Conservation (phyloP, 441 rosid genomes). For the Gossypium davidsonii region DNA sequence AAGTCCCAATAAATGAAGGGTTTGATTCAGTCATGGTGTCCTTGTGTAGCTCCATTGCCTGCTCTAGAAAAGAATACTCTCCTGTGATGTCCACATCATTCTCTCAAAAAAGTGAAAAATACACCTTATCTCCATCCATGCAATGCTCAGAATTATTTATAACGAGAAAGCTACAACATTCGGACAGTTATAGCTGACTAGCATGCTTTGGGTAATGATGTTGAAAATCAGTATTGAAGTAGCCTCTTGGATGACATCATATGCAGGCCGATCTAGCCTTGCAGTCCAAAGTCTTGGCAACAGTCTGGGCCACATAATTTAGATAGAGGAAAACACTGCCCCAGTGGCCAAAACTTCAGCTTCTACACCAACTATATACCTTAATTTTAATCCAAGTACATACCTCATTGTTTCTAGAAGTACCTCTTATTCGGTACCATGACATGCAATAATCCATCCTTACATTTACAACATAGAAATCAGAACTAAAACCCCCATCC, state of each 20-base stretch:
- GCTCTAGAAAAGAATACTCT: background rate
- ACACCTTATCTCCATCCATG: conserved; percentile 9
- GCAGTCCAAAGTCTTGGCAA: background rate
- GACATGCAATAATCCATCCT: too few relatives aligned
- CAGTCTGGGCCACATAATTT: background rate
- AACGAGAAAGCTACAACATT: background rate
- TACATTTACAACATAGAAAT: too few relatives aligned
- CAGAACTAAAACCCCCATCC: too few relatives aligned
- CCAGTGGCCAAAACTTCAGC: background rate
- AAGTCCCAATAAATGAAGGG: background rate
- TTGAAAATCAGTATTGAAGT: background rate
- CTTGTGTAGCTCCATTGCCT: conserved; percentile 12
- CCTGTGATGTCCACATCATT: conserved; percentile 22
- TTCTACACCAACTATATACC: background rate
- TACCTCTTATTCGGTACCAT: too few relatives aligned
- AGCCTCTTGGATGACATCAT: background rate
- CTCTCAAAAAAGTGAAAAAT: background rate
- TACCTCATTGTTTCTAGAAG: too few relatives aligned
- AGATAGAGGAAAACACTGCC: background rate
- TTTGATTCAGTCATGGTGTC: background rate
- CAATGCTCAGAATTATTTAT: conserved; percentile 5
- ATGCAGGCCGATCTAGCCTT: background rate
- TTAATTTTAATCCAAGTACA: background rate
- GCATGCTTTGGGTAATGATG: background rate
- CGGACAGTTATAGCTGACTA: background rate